Evolutionary conservation across 1,284 basidiomycete species (phyloP), one percentile per base, ranked within the genome.

Genomic region (Gomphus sp.): DNA sequence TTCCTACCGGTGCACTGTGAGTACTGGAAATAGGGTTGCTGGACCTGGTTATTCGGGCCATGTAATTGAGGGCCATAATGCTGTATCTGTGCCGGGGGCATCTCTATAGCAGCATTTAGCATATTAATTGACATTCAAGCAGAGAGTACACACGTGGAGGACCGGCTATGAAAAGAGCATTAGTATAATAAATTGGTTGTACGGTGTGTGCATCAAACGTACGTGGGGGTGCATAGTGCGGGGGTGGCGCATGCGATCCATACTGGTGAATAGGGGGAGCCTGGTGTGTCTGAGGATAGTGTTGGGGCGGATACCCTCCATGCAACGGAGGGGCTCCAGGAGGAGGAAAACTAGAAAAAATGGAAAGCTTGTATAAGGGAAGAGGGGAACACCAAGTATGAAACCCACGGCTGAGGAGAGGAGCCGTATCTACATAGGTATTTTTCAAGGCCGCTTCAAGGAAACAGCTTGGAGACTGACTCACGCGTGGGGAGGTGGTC

Each of bases 1-100:
- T 82, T 87, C 72, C 77, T 86, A 31, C 90, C 88, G 36, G 71
- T 90, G 68, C 91, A 93, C 66, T 89, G 87, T 2, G 91, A 93
- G 67, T 93, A 93, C 68, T 91, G 84, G 75, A 91, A 94, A 69
- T 71, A 85, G 2, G 78, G 78, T 63, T 85, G 80, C 51, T 78
- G 75, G 55, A 70, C 68, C 45, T 76, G 76, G 48, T 82, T 75
- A 44, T 80, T 73, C 1, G 75, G 65, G 37, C 72, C 77, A 67
- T 84, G 74, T 59, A 80, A 75, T 59, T 80, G 79, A 10, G 85
- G 83, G 0, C 87, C 86, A 65, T 88, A 91, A 64, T 78, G 71
- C 68, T 93, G 91, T 47, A 79, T 72, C 44, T 79, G 75, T 7
- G 73, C 68, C 1, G 89, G 89, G 3, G 88, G 87, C 64, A 75